These are phyloP conservation scores for Orychophragmus violaceus DNA, from an alignment of 345 rosid genomes.

Conservation along the genomic window DNA sequence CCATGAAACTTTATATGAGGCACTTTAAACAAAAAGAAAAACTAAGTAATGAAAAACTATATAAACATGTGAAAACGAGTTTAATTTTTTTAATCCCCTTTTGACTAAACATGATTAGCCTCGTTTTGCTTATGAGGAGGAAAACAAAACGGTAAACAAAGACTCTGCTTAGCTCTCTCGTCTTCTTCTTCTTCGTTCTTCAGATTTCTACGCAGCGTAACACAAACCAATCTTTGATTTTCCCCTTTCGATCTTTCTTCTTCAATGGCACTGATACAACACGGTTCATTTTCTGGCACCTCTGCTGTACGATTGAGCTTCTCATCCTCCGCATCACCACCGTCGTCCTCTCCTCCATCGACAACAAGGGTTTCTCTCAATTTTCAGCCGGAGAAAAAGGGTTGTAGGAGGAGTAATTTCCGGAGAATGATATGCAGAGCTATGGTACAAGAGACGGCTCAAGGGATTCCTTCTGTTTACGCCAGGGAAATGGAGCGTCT, in stretches of 20 bases:
- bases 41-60: too few relatives aligned
- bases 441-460: constrained; percentile 65
- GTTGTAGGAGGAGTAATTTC: constrained; percentile 6
- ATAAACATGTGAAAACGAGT: background rate
- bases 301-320: constrained; percentile 25
- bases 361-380: constrained; percentile 18
- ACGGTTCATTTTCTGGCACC: constrained; percentile 6
- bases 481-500: constrained; percentile 97
- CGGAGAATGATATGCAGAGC: constrained; percentile 31
- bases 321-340: constrained; percentile 4
- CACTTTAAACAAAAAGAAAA: too few relatives aligned
- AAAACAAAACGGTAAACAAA: background rate
- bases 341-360: background rate
- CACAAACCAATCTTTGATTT: background rate
- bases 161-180: background rate
- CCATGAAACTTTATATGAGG: too few relatives aligned
- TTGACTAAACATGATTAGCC: background rate
- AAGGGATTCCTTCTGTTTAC: constrained; percentile 71
- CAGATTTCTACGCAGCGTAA: constrained; percentile 13
- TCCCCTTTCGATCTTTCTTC: background rate
- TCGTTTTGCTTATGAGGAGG: background rate
- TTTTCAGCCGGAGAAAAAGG: constrained; percentile 22
- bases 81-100: background rate
- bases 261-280: constrained; percentile 26
- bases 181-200: constrained; percentile 26